Conservation (phyloP, 179 eudicot species). For the Camellia oleifera region DNA sequence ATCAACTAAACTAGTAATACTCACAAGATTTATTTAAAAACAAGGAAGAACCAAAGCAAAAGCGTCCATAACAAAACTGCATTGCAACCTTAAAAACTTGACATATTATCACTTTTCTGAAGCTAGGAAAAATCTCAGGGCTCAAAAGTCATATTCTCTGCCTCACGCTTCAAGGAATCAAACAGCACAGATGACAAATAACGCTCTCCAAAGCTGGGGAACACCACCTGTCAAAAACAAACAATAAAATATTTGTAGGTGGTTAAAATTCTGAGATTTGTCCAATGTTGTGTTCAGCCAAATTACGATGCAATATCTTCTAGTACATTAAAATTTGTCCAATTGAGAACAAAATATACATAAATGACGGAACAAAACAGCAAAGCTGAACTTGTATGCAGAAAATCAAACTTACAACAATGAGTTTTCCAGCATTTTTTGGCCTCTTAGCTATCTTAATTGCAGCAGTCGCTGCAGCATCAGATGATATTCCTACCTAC, state of each 20-base stretch:
- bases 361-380: neutral
- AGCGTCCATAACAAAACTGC: neutral
- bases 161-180: conserved; percentile 67
- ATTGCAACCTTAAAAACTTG: no score
- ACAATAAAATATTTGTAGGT: neutral
- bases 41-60: neutral
- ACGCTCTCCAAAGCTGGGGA: conserved; percentile 82
- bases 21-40: no score
- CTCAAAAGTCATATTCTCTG: conserved; percentile 67
- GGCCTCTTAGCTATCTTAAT: no score
- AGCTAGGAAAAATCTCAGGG: conserved; percentile 37
- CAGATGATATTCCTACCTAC: no score
- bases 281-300: neutral
- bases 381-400: neutral
- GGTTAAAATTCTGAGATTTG: neutral
- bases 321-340: neutral
- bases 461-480: no score
- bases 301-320: neutral
- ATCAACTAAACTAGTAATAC: neutral
- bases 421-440: no score
- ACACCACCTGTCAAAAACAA: conserved; percentile 43
- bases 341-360: neutral
- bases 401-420: conserved; percentile 55
- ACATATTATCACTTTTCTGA: conserved; percentile 1
- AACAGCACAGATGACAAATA: conserved; percentile 68